Evolutionary conservation across 306 rosid species (phyloP).

Genomic region (Cucumis sativus): Cucumber_9930_V3 NC_026655.2:31443001-31443500

Average conservation of each 20-base stretch:
- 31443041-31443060: constrained; percentile 40
- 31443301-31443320: constrained; percentile 43
- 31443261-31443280: constrained; percentile 54
- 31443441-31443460: constrained; percentile 36
- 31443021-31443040: constrained; percentile 62
- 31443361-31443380: constrained; percentile 47
- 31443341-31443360: constrained; percentile 55
- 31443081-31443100: constrained; percentile 39
- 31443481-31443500: background rate
- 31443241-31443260: constrained; percentile 47
- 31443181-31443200: constrained; percentile 45
- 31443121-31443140: constrained; percentile 38
- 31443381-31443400: constrained; percentile 55
- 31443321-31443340: constrained; percentile 51
- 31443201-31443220: constrained; percentile 45
- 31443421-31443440: constrained; percentile 8
- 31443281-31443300: constrained; percentile 57
- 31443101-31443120: constrained; percentile 42
- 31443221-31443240: constrained; percentile 24
- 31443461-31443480: background rate
- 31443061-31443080: constrained; percentile 30
- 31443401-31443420: constrained; percentile 31
- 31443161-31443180: constrained; percentile 49
- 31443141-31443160: constrained; percentile 49
- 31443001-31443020: constrained; percentile 44